Percentiles rank a stretch among this genome's conserved stretches.
Evolutionary conservation across 768 basidiomycete species (phyloP).

Genomic region (Coprinopsis marcescibilis): DNA sequence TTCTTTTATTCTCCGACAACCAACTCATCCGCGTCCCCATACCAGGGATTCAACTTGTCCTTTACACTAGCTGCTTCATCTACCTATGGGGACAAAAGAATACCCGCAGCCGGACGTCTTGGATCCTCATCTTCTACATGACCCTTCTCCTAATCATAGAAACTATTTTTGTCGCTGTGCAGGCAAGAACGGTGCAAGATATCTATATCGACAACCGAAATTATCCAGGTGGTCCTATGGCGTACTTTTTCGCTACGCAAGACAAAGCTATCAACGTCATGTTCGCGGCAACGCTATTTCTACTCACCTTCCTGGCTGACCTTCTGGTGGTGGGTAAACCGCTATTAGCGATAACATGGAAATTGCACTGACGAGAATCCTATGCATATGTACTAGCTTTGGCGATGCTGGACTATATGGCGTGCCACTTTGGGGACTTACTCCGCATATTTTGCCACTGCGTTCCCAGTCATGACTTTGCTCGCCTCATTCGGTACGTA

Average conservation of each 20-base stretch:
- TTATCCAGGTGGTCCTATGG: constrained; percentile 35
- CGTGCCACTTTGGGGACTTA: constrained; percentile 24
- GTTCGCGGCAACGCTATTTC: constrained; percentile 33
- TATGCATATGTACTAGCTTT: constrained; percentile 33
- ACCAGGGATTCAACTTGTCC: neutral
- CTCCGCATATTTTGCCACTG: constrained; percentile 26
- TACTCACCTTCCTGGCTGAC: constrained; percentile 35
- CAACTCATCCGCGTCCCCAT: neutral
- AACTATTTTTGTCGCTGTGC: constrained; percentile 29
- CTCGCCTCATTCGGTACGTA: constrained; percentile 36
- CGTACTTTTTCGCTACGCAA: constrained; percentile 34
- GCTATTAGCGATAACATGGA: neutral
- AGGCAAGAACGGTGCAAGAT: constrained; percentile 31
- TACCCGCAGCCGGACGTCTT: constrained; percentile 5
- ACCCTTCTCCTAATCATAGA: constrained; percentile 29
- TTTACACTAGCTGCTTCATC: neutral
- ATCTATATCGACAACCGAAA: constrained; percentile 34
- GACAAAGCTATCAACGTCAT: constrained; percentile 33
- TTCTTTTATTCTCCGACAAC: neutral
- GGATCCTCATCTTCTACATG: constrained; percentile 31
- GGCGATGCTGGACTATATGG: constrained; percentile 46
- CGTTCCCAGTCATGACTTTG: constrained; percentile 31
- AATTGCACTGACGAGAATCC: too few species aligned
- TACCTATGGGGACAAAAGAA: neutral
- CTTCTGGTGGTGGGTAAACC: constrained; percentile 27